These are phyloP conservation scores for Cercospora brassicicola DNA, from an alignment of 2,329 filamentous ascomycete genomes.

Conservation along the genomic window DNA sequence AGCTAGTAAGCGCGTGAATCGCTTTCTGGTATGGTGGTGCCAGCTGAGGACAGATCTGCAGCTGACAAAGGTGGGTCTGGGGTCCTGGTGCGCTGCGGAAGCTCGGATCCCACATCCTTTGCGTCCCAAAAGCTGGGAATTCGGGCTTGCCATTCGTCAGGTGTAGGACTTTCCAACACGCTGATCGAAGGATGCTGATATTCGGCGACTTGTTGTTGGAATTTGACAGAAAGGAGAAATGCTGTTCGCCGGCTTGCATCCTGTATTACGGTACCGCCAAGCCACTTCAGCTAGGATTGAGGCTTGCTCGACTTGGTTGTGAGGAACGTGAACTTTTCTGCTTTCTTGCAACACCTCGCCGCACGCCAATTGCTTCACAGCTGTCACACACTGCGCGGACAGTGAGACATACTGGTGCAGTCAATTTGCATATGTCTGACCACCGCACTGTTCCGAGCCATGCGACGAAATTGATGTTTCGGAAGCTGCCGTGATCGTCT, in stretches of 20 bases:
- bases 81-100: not conserved
- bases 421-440: not conserved
- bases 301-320: not conserved
- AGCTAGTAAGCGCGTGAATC: not conserved
- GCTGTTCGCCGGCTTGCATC: not conserved
- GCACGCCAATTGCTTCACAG: not conserved
- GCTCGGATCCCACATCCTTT: not conserved
- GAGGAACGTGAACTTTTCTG: not conserved
- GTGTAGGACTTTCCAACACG: slow-evolving; percentile 1
- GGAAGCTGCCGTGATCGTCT: not conserved
- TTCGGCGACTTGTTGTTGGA: not conserved
- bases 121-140: not conserved
- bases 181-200: not conserved
- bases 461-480: not conserved
- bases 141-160: not conserved
- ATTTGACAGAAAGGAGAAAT: not conserved
- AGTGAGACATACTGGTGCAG: not conserved
- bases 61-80: not conserved
- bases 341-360: not conserved
- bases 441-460: not conserved
- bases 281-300: not conserved
- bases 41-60: not conserved
- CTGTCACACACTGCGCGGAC: not conserved
- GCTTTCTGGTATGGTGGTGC: not conserved
- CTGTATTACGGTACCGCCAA: not conserved